Evolutionary conservation across 257 asterid species (phyloP).

Genomic region (Gentiana macrophylla): DNA sequence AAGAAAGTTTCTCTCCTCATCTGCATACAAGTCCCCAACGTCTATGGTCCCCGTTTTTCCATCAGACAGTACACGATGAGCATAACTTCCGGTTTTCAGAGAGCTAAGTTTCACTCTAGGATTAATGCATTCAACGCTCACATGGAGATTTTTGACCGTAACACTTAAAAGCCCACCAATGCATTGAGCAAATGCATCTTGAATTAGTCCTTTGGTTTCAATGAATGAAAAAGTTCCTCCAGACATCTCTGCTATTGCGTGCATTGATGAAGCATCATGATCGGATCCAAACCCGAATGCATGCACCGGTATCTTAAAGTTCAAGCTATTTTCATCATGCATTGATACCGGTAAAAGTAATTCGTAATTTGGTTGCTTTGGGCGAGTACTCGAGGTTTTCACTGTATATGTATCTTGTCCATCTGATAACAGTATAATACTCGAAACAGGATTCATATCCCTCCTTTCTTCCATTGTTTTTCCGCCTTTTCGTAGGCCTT

Average conservation of each 20-base stretch:
- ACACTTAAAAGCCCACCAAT: constrained; percentile 96
- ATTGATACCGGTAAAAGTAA: constrained; percentile 70
- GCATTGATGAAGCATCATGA: constrained; percentile 91
- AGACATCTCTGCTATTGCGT: constrained; percentile 80
- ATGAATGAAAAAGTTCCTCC: constrained; percentile 98
- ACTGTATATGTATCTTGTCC: constrained; percentile 96
- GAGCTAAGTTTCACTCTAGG: constrained; percentile 40
- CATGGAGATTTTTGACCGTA: constrained; percentile 63
- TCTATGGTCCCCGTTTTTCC: constrained; percentile 53
- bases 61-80: constrained; percentile 32
- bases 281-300: constrained; percentile 87
- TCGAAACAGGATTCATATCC: constrained; percentile 72
- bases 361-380: constrained; percentile 38
- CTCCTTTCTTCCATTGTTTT: constrained; percentile 82
- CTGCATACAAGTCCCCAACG: constrained; percentile 89
- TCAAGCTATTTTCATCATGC: constrained; percentile 35
- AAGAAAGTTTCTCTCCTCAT: constrained; percentile 90
- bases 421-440: constrained; percentile 81
- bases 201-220: constrained; percentile 89
- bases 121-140: constrained; percentile 46
- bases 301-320: constrained; percentile 76
- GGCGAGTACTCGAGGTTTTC: constrained; percentile 22
- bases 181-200: constrained; percentile 98
- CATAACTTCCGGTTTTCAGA: constrained; percentile 75
- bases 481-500: constrained; percentile 89